phyloP scores from a whole-genome alignment of 768 basidiomycete species.

The Strobilomyces confusus region DNA sequence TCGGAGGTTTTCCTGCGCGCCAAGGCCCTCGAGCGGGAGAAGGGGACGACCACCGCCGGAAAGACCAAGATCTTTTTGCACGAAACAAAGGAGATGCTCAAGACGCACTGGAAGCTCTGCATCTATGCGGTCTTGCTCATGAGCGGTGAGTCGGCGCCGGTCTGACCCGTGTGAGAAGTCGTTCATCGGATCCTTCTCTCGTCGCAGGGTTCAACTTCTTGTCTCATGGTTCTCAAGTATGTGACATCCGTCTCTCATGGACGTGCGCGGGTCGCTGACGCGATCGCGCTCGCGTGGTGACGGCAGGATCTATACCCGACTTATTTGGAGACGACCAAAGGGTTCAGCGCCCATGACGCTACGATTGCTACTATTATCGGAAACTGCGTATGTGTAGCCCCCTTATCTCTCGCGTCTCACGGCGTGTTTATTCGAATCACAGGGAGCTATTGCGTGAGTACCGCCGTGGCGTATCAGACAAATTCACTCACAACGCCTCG shows the following conservation, averaged over 20 bases:
- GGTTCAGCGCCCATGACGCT: conserved; percentile 51
- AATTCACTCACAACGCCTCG: conserved; percentile 7
- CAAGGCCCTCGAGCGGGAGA: conserved; percentile 46
- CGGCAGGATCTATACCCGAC: conserved; percentile 73
- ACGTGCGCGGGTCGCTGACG: not conserved
- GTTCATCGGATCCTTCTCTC: too few relatives aligned
- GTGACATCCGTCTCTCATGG: not conserved
- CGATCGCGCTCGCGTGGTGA: not conserved
- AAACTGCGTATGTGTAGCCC: conserved; percentile 46
- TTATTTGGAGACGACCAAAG: conserved; percentile 61
- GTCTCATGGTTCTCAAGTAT: conserved; percentile 65
- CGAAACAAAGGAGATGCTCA: conserved; percentile 75
- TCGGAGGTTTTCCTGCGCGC: conserved; percentile 69
- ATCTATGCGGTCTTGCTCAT: conserved; percentile 83
- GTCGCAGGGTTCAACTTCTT: conserved; percentile 67
- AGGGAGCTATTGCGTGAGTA: conserved; percentile 45
- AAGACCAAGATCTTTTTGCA: conserved; percentile 71
- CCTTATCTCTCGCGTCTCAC: too few relatives aligned
- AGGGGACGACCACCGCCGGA: conserved; percentile 31
- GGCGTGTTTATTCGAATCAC: too few relatives aligned
- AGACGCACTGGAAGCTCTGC: conserved; percentile 75
- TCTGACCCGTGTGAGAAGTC: too few relatives aligned
- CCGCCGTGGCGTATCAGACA: conserved; percentile 5
- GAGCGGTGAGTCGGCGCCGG: conserved; percentile 53
- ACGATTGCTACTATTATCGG: conserved; percentile 82